Base-by-base conservation (phyloP, 441 rosid species). In the Brassica balearica region DNA sequence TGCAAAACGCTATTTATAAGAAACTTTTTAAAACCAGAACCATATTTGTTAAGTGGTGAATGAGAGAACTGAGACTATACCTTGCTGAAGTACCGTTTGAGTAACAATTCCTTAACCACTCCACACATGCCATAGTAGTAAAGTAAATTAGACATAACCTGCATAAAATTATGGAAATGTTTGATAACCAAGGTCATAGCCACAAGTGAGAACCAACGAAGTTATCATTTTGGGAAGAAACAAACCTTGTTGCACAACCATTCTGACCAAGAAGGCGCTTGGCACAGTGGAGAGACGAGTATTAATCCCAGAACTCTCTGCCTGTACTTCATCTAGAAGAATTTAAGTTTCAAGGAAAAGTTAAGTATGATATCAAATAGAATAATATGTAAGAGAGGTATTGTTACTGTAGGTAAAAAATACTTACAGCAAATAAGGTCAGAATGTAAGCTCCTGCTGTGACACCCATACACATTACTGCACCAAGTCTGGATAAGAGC, bases 381-480 rank as follows among this genome's bases (percentile, higher is more conserved):
- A 32, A 66, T 48, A n/a, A 36, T n/a, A 43, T 29, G 25, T 46
- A 59, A 61, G 60, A 63, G 2, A n/a, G 4, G 41, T 11, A 14
- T 12, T 2, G 22, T 53, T n/a, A 36, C 60, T 17, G 9, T 27
- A 73, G 62, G 22, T 22, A 53, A 68, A 69, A 72, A 32, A 74
- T 53, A 69, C 96, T 73, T 86, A 95, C 99, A 8, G 99, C 95
- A 86, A 95, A 95, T 36, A 95, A 75, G 51, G 97, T 90, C 77
- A 95, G 91, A 81, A 93, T 79, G 80, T 95, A 93, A 27, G 99
- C 99, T 83, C 99, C 99, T 19, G 97, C 96, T 48, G 97, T 89
- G 74, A 92, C 97, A 69, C 99, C 99, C 95, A 95, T 86, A 72
- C 99, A 95, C 98, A 92, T 93, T 17, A 95, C 99, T 53, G 95